Evolutionary conservation across 345 rosid species (phyloP).

Genomic region (Fremontodendron californicum): DNA sequence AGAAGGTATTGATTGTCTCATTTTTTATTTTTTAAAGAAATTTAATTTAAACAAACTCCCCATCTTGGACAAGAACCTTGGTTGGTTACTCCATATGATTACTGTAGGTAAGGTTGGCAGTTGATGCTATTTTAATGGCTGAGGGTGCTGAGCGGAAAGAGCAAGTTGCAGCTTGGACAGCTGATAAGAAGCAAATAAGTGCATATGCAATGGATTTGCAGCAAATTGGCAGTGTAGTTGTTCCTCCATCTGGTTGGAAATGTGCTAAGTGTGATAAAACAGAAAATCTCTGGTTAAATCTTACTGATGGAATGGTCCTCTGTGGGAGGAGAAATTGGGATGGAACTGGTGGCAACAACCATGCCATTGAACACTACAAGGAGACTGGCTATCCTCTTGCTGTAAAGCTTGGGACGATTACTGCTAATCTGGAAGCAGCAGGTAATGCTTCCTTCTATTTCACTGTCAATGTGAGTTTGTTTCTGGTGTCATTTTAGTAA

Average conservation of each 20-base stretch:
- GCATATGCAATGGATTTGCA: constrained; percentile 68
- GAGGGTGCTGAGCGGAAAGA: constrained; percentile 87
- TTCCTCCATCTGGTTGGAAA: constrained; percentile 89
- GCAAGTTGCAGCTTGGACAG: constrained; percentile 91
- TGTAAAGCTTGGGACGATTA: constrained; percentile 92
- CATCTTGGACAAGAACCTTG: background rate
- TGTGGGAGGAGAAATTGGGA: constrained; percentile 96
- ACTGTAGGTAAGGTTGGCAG: constrained; percentile 80
- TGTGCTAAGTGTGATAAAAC: constrained; percentile 84
- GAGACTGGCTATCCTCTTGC: constrained; percentile 88
- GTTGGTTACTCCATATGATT: background rate
- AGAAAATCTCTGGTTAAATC: constrained; percentile 91
- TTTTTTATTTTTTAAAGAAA: background rate
- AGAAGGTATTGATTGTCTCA: constrained; percentile 56
- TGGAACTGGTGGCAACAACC: constrained; percentile 96
- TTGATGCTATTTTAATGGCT: constrained; percentile 65
- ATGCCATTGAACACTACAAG: constrained; percentile 83
- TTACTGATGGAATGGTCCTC: constrained; percentile 90
- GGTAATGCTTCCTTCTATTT: constrained; percentile 53
- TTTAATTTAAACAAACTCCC: background rate
- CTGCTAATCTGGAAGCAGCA: constrained; percentile 91
- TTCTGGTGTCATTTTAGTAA: constrained; percentile 1
- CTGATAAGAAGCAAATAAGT: constrained; percentile 77
- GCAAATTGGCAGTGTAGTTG: constrained; percentile 55
- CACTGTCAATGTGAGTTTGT: background rate